Percentiles rank a stretch among this genome's conserved stretches.
These are phyloP conservation scores for Gossypium sturtianum DNA, from an alignment of 345 rosid genomes.

Conservation along the genomic window DNA sequence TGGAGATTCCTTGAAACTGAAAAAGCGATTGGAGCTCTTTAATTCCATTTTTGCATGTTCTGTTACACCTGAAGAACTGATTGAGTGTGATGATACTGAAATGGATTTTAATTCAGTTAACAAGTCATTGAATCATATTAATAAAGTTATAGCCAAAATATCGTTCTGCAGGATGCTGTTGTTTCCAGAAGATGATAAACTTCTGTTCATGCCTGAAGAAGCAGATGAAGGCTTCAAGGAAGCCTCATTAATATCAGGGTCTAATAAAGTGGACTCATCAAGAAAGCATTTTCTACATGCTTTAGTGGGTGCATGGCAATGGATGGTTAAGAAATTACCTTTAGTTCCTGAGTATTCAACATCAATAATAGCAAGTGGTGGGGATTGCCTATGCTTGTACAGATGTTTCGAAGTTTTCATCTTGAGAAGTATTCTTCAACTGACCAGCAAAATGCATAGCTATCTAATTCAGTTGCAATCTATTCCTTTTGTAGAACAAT, in stretches of 20 bases:
- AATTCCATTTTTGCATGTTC: slow-evolving; percentile 38
- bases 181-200: slow-evolving; percentile 40
- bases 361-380: slow-evolving; percentile 24
- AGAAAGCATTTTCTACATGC: slow-evolving; percentile 44
- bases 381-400: slow-evolving; percentile 37
- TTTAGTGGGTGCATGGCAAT: slow-evolving; percentile 61
- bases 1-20: slow-evolving; percentile 36
- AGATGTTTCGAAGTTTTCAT: slow-evolving; percentile 61
- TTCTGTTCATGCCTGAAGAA: slow-evolving; percentile 25
- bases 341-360: slow-evolving; percentile 22
- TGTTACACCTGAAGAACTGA: slow-evolving; percentile 36
- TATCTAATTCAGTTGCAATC: slow-evolving; percentile 46
- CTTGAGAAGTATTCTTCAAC: slow-evolving; percentile 52
- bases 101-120: slow-evolving; percentile 35
- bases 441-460: slow-evolving; percentile 40
- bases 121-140: slow-evolving; percentile 48
- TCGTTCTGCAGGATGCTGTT: slow-evolving; percentile 47
- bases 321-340: slow-evolving; percentile 49
- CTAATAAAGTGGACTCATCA: slow-evolving; percentile 28
- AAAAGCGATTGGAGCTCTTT: slow-evolving; percentile 46
- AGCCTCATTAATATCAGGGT: slow-evolving; percentile 22
- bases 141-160: slow-evolving; percentile 56
- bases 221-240: slow-evolving; percentile 25
- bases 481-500: slow-evolving; percentile 63
- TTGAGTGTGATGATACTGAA: slow-evolving; percentile 47